Conservation (phyloP, 306 rosid species). For the Hippophae gyantsensis region DNA sequence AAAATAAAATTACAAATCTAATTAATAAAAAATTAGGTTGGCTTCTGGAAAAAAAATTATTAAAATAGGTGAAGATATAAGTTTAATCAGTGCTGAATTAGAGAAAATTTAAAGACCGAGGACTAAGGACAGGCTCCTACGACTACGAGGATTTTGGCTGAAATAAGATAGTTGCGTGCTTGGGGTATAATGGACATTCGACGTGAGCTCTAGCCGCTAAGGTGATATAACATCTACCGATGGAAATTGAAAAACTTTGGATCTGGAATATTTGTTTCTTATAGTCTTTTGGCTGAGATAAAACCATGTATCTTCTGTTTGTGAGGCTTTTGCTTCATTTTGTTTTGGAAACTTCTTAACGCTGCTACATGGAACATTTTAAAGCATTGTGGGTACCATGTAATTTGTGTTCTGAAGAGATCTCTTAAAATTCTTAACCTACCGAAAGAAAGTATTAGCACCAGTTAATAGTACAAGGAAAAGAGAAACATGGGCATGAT, state of each 20-base stretch:
- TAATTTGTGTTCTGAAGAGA: too few species aligned
- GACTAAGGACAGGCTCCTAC: background rate
- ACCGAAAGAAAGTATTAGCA: too few species aligned
- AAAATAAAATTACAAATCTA: too few species aligned
- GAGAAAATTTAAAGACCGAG: background rate
- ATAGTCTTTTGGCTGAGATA: background rate
- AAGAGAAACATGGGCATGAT: too few species aligned
- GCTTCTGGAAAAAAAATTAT: too few species aligned
- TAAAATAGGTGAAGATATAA: background rate
- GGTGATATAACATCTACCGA: constrained; percentile 2
- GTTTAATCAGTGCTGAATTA: background rate
- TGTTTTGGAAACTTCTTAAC: constrained; percentile 1
- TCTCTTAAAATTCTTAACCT: too few species aligned
- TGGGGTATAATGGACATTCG: too few species aligned
- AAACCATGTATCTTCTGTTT: background rate
- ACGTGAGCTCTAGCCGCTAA: too few species aligned
- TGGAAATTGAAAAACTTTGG: background rate
- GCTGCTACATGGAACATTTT: background rate
- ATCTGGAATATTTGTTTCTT: background rate
- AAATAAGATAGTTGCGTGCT: background rate
- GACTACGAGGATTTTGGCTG: background rate
- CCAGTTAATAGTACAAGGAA: too few species aligned
- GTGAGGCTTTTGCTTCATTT: constrained; percentile 4
- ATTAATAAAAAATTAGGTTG: too few species aligned
- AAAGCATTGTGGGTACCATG: too few species aligned